phyloP scores from a whole-genome alignment of 2,329 filamentous ascomycete genomes.

The Blumeriella jaapii region DNA sequence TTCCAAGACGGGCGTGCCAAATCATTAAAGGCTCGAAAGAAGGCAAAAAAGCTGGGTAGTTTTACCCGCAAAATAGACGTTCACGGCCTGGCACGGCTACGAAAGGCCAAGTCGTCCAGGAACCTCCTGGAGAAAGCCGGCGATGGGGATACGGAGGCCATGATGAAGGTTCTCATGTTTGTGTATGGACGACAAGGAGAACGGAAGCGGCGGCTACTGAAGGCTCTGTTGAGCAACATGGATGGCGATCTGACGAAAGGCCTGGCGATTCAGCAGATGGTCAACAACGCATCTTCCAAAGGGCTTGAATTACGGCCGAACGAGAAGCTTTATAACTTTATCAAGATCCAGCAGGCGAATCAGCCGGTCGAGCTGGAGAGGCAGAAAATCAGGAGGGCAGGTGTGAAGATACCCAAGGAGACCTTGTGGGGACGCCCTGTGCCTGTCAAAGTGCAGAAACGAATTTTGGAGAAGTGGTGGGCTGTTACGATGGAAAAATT shows the following conservation, averaged over 20 bases:
- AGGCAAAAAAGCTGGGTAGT: too few species aligned
- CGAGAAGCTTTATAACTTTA: slow-evolving; percentile 17
- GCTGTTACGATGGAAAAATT: slow-evolving; percentile 33
- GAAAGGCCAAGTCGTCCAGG: slow-evolving; percentile 33
- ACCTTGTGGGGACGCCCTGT: slow-evolving; percentile 41
- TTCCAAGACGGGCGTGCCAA: slow-evolving; percentile 27
- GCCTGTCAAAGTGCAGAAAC: slow-evolving; percentile 29
- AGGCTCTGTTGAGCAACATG: slow-evolving; percentile 30
- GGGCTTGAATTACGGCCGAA: background rate
- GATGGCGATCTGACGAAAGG: too few species aligned
- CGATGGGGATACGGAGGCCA: slow-evolving; percentile 35
- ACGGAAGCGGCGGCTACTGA: slow-evolving; percentile 37
- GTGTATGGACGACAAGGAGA: slow-evolving; percentile 43
- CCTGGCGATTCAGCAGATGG: slow-evolving; percentile 32
- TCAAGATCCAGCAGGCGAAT: slow-evolving; percentile 18
- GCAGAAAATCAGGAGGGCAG: slow-evolving; percentile 9
- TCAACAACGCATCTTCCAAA: slow-evolving; percentile 23
- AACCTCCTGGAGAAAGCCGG: slow-evolving; percentile 42
- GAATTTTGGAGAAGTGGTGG: slow-evolving; percentile 39
- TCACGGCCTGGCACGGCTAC: slow-evolving; percentile 22
- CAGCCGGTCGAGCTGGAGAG: slow-evolving; percentile 7
- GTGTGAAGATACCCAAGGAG: slow-evolving; percentile 31
- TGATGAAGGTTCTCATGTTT: slow-evolving; percentile 36
- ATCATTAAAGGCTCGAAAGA: background rate
- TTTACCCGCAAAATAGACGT: too few species aligned